These are phyloP conservation scores for Arachnomyces sp. DNA, from an alignment of 2,329 filamentous ascomycete genomes.

Conservation along the genomic window DNA sequence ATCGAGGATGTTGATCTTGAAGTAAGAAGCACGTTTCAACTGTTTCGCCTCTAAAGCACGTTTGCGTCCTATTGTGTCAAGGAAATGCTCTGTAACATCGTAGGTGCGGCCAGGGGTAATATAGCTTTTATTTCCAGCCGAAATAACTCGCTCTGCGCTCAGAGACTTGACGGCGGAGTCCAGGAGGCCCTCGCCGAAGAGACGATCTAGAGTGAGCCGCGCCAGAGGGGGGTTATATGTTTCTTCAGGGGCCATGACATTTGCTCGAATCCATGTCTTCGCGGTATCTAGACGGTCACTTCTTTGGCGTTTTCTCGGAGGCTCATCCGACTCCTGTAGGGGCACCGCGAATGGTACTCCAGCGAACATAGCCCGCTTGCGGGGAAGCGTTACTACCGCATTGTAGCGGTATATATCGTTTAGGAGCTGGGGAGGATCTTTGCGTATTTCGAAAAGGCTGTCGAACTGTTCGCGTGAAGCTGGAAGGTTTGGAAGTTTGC, in stretches of 20 bases:
- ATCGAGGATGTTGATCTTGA: constrained; percentile 38
- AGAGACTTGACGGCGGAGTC: constrained; percentile 33
- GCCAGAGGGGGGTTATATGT: constrained; percentile 33
- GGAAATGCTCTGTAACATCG: constrained; percentile 36
- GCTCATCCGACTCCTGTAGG: constrained; percentile 7
- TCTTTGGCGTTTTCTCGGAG: constrained; percentile 10
- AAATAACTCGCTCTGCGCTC: constrained; percentile 32
- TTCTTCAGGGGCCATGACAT: constrained; percentile 36
- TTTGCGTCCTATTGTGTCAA: constrained; percentile 30
- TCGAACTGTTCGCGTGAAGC: constrained; percentile 35
- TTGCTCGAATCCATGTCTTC: constrained; percentile 42
- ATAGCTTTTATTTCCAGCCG: constrained; percentile 31
- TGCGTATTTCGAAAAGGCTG: constrained; percentile 32
- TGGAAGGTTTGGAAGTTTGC: constrained; percentile 35
- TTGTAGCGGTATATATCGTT: constrained; percentile 30
- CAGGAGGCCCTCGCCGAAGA: constrained; percentile 27
- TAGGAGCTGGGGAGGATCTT: constrained; percentile 22
- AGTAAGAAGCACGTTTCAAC: constrained; percentile 32
- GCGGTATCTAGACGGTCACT: constrained; percentile 27
- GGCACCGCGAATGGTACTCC: constrained; percentile 29
- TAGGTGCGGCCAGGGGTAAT: constrained; percentile 35
- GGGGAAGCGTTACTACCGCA: constrained; percentile 22
- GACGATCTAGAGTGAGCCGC: constrained; percentile 20
- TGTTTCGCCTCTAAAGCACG: constrained; percentile 33
- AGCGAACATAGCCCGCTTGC: constrained; percentile 27